Conservation (phyloP, 176 grass and related monocot genomes). For the Triticum dicoccoides region DNA sequence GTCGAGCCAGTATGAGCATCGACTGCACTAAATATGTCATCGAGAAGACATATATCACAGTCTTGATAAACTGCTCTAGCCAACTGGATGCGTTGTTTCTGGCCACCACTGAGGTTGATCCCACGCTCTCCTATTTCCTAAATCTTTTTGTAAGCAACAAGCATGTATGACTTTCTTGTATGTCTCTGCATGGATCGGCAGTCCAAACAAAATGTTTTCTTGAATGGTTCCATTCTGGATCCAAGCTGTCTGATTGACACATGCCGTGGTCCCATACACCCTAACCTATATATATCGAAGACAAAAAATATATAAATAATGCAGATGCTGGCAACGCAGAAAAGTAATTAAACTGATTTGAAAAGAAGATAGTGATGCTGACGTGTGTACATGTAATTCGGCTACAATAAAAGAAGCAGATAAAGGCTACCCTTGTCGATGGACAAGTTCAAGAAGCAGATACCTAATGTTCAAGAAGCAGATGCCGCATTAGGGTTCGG, state of each 20-base stretch:
- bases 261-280: constrained; percentile 62
- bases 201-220: constrained; percentile 73
- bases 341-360: background rate
- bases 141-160: constrained; percentile 67
- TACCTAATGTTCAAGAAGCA: background rate
- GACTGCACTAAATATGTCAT: constrained; percentile 77
- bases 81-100: constrained; percentile 77
- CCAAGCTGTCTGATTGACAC: constrained; percentile 66
- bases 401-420: background rate
- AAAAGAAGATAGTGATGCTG: background rate
- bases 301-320: background rate
- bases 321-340: background rate
- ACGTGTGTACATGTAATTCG: background rate
- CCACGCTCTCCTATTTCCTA: no score
- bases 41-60: constrained; percentile 73
- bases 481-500: no score
- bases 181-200: constrained; percentile 42
- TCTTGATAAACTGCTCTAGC: constrained; percentile 78
- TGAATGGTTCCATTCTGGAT: constrained; percentile 68
- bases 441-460: background rate
- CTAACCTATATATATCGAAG: constrained; percentile 42
- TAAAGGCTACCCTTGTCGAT: background rate
- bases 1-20: constrained; percentile 81
- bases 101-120: no score
- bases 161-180: constrained; percentile 43